Base-by-base conservation (phyloP, 768 basidiomycete genomes). In the Mycena filopes region DNA sequence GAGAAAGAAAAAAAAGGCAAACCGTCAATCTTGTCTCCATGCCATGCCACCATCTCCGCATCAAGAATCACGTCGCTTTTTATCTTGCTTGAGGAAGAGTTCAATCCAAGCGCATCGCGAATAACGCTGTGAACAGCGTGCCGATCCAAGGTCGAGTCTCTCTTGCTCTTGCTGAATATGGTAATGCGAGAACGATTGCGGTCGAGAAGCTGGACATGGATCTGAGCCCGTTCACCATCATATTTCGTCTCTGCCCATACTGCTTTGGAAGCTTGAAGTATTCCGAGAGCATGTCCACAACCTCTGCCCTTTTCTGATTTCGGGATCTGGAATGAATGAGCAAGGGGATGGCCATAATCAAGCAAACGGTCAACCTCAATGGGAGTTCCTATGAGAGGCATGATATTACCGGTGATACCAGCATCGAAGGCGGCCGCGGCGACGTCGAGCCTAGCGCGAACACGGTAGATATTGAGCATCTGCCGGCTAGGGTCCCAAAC, bases 211-310 rank as follows among this genome's bases (percentile, higher is more conserved):
- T 89, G 82, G 25, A 95, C 85, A 72, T 98, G 96, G 28, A 96
- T 94, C 70, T 98, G 96, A 58, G 95, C 90, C n/a, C 96, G 85
- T 76, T 97, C 95, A 12, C 96, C 96, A 62, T 97, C 96, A 74
- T 96, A 96, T 76, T 98, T 98, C 0, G 89, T 95, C 78, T 98
- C 96, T 2, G 91, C 93, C 87, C 92, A 96, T 11, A 95, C 81
- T 28, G 74, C 76, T 13, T 82, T 78, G 0, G 82, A 77, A 40
- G 73, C 36, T 40, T 58, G 66, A 61, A 92, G 79, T 57, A 79
- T 75, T 45, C 78, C 63, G 48, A 93, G 75, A 20, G 87, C 89
- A 53, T 91, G 83, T 13, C 77, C 68, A 46, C 88, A 86, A 4
- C 86, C 81, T 54, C 84, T 82, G 3, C 90, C 94, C 72, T 96